Evolutionary conservation across 345 rosid genomes (phyloP).

Genomic region (Hibiscus mutabilis): DNA sequence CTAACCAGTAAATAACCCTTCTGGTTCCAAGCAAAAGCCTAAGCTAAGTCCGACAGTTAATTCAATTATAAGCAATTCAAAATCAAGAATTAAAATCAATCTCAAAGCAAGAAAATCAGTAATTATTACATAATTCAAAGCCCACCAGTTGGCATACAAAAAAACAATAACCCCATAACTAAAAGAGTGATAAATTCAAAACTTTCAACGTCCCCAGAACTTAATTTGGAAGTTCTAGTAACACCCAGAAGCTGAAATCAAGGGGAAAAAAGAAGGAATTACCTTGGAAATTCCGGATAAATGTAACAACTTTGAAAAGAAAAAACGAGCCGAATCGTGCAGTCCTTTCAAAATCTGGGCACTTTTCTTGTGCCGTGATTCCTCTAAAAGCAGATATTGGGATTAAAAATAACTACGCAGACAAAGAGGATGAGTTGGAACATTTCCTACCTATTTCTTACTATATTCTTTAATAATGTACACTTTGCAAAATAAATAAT

Average conservation of each 20-base stretch:
- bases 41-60: not conserved
- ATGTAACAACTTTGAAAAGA: not conserved
- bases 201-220: slow-evolving; percentile 1
- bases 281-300: slow-evolving; percentile 4
- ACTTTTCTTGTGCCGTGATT: not conserved
- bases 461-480: too few species aligned
- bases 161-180: slow-evolving; percentile 1
- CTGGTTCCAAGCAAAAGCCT: not conserved
- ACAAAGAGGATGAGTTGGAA: too few species aligned
- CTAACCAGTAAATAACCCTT: not conserved
- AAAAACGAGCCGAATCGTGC: not conserved
- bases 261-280: not conserved
- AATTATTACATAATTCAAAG: not conserved
- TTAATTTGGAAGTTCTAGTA: not conserved
- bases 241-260: slow-evolving; percentile 5
- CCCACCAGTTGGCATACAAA: not conserved
- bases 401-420: too few species aligned
- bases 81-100: not conserved
- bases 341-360: not conserved
- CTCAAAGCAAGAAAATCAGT: not conserved
- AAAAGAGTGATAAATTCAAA: slow-evolving; percentile 1
- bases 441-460: too few species aligned
- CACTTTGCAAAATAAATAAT: too few species aligned
- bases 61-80: slow-evolving; percentile 7
- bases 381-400: too few species aligned